These are phyloP conservation scores for Fusarium sp. DNA, from an alignment of 2,329 filamentous ascomycete species.

Conservation along the genomic window DNA sequence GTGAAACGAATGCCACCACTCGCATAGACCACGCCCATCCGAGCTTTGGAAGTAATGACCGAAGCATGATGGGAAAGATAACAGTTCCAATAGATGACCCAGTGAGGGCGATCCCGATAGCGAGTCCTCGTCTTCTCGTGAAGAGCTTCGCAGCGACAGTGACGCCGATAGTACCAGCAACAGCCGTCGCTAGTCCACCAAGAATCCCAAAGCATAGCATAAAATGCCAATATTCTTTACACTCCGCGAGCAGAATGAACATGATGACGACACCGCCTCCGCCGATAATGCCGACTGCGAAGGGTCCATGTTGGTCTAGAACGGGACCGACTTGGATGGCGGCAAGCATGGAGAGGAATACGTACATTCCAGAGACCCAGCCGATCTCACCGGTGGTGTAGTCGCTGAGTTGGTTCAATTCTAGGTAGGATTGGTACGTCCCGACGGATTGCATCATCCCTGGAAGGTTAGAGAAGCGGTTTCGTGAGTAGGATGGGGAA, in stretches of 20 bases:
- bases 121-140: background rate
- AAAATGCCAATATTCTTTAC: conserved; percentile 11
- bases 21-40: conserved; percentile 17
- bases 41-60: background rate
- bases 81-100: conserved; percentile 14
- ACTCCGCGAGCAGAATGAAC: conserved; percentile 12
- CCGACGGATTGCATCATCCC: conserved; percentile 27
- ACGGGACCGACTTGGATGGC: conserved; percentile 11
- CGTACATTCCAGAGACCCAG: conserved; percentile 13
- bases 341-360: conserved; percentile 12
- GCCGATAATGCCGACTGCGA: conserved; percentile 1
- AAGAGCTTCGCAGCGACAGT: conserved; percentile 20
- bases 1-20: conserved; percentile 2
- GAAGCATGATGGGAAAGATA: conserved; percentile 18
- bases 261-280: background rate
- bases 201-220: conserved; percentile 12
- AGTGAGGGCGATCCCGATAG: conserved; percentile 8
- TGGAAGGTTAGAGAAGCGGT: background rate
- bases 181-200: conserved; percentile 3
- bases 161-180: conserved; percentile 11
- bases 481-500: no score
- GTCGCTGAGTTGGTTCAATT: conserved; percentile 14
- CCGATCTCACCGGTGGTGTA: conserved; percentile 18
- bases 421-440: conserved; percentile 18
- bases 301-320: conserved; percentile 9